Base-by-base conservation (phyloP, 345 rosid genomes). In the Gossypium turneri region DNA sequence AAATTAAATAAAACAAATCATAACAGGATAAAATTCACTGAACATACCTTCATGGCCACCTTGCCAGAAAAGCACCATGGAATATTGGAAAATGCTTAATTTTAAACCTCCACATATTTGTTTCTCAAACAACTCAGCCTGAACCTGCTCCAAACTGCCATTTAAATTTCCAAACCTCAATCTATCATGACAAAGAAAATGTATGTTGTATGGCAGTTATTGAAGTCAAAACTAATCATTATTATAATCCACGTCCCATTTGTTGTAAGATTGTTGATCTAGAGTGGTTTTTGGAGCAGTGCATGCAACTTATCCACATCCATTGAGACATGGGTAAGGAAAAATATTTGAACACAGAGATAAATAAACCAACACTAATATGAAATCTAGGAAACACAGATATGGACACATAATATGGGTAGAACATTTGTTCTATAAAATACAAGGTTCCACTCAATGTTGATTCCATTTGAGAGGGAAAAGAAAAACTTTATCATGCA, bases 121-220 rank as follows among this genome's bases (percentile, higher is more conserved):
- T 80, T 88, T 88, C 84, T 85, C 88, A 87, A 95, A 89, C 72
- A 91, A 68, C 69, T 87, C 86, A 76, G 84, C 90, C 85, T 95
- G 99, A 85, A 86, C 85, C 81, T 86, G 87, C 89, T 93, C 99
- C 90, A 93, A 84, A 89, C 99, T 95, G 98, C 84, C 85, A 89
- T 82, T 83, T 77, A 85, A 82, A 86, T 84, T 81, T 77, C 85
- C 82, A 82, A 79, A 83, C 81, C 83, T 79, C 73, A 80, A 66
- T 78, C 84, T 78, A 80, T 75, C 81, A 82, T 78, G 78, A 78
- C 41, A 73, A 74, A 71, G 63, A 84, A 0, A 76, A 73, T 66
- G 15, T 44, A 65, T 4, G 19, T 20, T 43, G 29, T 43, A 43
- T 29, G n/a, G 41, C n/a, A 60, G 63, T 25, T 60, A 60, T 60